A percentile compares a stretch with the other conserved stretches of the same genome.
These are phyloP conservation scores for Botrytis paeoniae DNA, from an alignment of 2,329 filamentous ascomycete genomes.

Conservation along the genomic window DNA sequence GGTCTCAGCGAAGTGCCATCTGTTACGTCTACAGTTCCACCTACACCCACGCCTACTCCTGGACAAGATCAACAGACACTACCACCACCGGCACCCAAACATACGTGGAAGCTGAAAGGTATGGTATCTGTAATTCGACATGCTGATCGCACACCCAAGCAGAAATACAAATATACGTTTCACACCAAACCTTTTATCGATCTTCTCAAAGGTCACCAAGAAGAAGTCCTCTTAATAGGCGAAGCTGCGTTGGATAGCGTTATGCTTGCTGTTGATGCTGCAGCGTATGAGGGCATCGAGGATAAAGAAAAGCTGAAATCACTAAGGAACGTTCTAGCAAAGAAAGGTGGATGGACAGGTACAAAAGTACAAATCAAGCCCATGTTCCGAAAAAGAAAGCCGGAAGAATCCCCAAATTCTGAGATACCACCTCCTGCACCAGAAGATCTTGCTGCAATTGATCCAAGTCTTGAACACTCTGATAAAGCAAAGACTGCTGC, in stretches of 20 bases:
- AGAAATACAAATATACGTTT: slow-evolving; percentile 99
- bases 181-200: slow-evolving; percentile 96
- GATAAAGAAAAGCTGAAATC: slow-evolving; percentile 83
- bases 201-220: slow-evolving; percentile 88
- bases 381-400: slow-evolving; percentile 90
- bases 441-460: slow-evolving; percentile 1
- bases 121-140: slow-evolving; percentile 96
- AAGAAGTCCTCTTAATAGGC: slow-evolving; percentile 91
- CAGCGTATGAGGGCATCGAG: slow-evolving; percentile 75
- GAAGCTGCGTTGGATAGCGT: slow-evolving; percentile 88
- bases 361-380: slow-evolving; percentile 99
- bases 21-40: slow-evolving; percentile 27
- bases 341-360: slow-evolving; percentile 90
- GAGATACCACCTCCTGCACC: neutral
- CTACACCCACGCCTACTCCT: slow-evolving; percentile 24
- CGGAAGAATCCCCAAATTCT: slow-evolving; percentile 47
- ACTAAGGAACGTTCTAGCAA: slow-evolving; percentile 80
- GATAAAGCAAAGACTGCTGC: slow-evolving; percentile 23
- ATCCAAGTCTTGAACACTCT: slow-evolving; percentile 4
- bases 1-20: slow-evolving; percentile 23
- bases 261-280: slow-evolving; percentile 78
- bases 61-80: slow-evolving; percentile 26
- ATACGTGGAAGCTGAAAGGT: slow-evolving; percentile 97
- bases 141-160: slow-evolving; percentile 95
- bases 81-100: slow-evolving; percentile 68